Conservation (phyloP, 2,329 filamentous ascomycete genomes). For the Fusarium sambucinum region DNA sequence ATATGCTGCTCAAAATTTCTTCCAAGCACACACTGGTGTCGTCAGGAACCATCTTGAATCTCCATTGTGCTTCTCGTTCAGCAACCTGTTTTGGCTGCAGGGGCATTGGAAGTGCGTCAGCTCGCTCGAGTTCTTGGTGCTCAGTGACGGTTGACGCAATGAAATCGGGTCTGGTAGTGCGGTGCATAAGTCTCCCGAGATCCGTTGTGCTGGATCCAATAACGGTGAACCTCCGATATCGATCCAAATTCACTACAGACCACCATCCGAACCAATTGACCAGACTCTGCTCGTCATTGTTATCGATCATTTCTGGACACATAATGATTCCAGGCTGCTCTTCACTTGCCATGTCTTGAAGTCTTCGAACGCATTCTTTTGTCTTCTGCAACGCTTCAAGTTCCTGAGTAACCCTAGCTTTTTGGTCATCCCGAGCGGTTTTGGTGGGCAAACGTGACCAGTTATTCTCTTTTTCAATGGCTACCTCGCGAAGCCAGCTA, state of each 20-base stretch:
- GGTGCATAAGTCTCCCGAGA: constrained; percentile 42
- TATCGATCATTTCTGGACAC: constrained; percentile 62
- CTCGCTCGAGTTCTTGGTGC: constrained; percentile 41
- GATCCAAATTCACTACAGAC: constrained; percentile 62
- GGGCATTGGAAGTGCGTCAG: not conserved
- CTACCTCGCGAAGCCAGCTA: constrained; percentile 50
- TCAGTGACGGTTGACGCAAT: constrained; percentile 49
- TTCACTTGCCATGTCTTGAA: constrained; percentile 35
- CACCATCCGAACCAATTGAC: constrained; percentile 74
- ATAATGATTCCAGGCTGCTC: constrained; percentile 55
- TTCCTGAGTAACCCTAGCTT: constrained; percentile 4
- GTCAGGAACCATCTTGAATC: constrained; percentile 7
- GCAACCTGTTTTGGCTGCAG: not conserved
- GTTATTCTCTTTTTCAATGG: constrained; percentile 32
- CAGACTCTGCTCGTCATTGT: constrained; percentile 71
- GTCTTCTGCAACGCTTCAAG: constrained; percentile 44
- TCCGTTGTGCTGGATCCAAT: constrained; percentile 59
- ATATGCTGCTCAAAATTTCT: constrained; percentile 19
- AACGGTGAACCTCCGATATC: constrained; percentile 67
- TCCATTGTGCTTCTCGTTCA: constrained; percentile 1
- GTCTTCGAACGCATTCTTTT: constrained; percentile 32
- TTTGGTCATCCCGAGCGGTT: not conserved
- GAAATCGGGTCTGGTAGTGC: constrained; percentile 50
- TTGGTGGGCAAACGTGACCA: not conserved
- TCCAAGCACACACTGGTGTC: constrained; percentile 24